Conservation (phyloP, 345 rosid species). For the Rhizophora mangle region DNA sequence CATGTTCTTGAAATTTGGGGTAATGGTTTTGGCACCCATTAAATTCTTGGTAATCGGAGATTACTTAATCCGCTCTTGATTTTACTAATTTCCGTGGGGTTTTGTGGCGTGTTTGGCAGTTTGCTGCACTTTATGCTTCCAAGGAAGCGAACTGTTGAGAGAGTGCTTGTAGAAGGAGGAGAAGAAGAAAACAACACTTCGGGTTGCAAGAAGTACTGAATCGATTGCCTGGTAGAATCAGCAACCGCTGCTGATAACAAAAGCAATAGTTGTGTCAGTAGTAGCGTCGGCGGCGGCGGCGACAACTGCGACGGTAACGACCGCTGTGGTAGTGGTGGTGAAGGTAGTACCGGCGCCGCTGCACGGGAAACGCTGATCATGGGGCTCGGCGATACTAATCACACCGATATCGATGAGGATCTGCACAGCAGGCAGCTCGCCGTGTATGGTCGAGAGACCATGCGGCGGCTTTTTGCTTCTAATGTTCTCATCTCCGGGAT, state of each 20-base stretch:
- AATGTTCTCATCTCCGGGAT: conserved; percentile 85
- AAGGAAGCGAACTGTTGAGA: conserved; percentile 71
- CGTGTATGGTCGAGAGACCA: conserved; percentile 97
- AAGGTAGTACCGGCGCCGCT: neutral
- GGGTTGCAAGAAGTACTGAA: conserved; percentile 56
- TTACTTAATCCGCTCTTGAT: conserved; percentile 17
- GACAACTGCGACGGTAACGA: conserved; percentile 20
- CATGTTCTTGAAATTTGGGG: conserved; percentile 26
- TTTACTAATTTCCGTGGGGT: conserved; percentile 34
- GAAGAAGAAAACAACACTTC: conserved; percentile 25
- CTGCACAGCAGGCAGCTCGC: conserved; percentile 99
- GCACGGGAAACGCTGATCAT: conserved; percentile 33
- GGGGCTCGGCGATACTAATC: conserved; percentile 70
- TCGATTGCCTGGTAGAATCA: conserved; percentile 28
- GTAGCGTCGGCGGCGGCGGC: conserved; percentile 9
- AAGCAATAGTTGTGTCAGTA: conserved; percentile 9
- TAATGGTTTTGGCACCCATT: conserved; percentile 29
- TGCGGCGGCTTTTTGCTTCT: conserved; percentile 92
- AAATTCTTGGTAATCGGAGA: neutral
- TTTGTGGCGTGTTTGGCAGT: conserved; percentile 50
- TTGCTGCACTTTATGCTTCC: conserved; percentile 92
- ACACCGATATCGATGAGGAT: conserved; percentile 89
- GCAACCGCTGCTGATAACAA: conserved; percentile 13
- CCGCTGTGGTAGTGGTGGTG: conserved; percentile 15
- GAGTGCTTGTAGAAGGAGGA: conserved; percentile 38